Conservation (phyloP, 768 basidiomycete genomes). For the Podaxis mareebaensis region DNA sequence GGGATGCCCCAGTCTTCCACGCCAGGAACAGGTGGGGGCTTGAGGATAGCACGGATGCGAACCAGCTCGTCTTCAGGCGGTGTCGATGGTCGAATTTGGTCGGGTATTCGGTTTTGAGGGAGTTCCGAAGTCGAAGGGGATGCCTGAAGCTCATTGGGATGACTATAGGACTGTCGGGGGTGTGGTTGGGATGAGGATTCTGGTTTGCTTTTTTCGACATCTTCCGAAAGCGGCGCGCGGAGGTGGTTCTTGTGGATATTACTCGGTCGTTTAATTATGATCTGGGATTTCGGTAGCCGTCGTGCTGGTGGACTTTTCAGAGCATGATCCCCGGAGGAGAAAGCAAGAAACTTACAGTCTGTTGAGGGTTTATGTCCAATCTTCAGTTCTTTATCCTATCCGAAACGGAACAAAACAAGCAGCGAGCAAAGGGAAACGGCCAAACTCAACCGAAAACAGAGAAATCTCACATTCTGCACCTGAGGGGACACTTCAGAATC, state of each 20-base stretch:
- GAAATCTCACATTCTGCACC: slow-evolving; percentile 65
- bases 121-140: neutral
- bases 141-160: neutral
- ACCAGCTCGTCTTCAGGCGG: slow-evolving; percentile 47
- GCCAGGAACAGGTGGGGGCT: slow-evolving; percentile 65
- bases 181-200: slow-evolving; percentile 20
- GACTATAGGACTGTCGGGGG: slow-evolving; percentile 9
- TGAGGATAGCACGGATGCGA: slow-evolving; percentile 55
- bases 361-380: slow-evolving; percentile 32
- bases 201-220: slow-evolving; percentile 26
- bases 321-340: slow-evolving; percentile 16
- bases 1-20: slow-evolving; percentile 80
- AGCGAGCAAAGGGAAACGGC: slow-evolving; percentile 69
- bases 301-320: slow-evolving; percentile 30
- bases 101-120: neutral
- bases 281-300: slow-evolving; percentile 50
- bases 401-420: slow-evolving; percentile 46
- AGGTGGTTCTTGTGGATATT: slow-evolving; percentile 48
- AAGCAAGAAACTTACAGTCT: slow-evolving; percentile 38
- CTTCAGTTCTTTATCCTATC: slow-evolving; percentile 63
- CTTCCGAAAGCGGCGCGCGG: slow-evolving; percentile 51
- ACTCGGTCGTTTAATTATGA: slow-evolving; percentile 57
- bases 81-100: slow-evolving; percentile 24
- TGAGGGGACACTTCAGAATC: slow-evolving; percentile 48
- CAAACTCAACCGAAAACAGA: slow-evolving; percentile 33